Percentiles rank a stretch among this genome's conserved stretches.
Evolutionary conservation across 2,329 filamentous ascomycete species (phyloP).

Genomic region (Colletotrichum chrysophilum): DNA sequence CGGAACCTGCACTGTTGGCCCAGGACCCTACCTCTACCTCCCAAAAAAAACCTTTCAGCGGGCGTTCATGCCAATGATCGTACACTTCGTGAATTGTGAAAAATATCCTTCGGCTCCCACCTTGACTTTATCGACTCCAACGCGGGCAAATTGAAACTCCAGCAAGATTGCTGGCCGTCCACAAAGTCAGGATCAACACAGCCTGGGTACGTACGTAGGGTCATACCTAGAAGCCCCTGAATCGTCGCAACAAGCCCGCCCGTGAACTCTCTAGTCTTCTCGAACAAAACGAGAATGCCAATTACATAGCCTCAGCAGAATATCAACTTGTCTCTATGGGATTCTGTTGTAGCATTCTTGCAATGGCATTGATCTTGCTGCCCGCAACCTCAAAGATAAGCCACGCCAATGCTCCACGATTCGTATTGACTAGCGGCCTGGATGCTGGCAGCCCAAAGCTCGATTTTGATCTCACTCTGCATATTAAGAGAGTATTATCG

Average conservation of each 20-base stretch:
- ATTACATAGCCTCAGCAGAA: constrained; percentile 68
- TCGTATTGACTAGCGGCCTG: constrained; percentile 30
- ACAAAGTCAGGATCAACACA: constrained; percentile 62
- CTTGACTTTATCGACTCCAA: constrained; percentile 55
- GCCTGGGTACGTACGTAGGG: constrained; percentile 62
- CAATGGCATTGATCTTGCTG: constrained; percentile 62
- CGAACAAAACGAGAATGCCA: constrained; percentile 48
- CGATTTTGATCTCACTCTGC: too few species aligned
- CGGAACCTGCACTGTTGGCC: not conserved
- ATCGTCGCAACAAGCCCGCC: constrained; percentile 54
- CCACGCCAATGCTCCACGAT: constrained; percentile 61
- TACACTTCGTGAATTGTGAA: constrained; percentile 65
- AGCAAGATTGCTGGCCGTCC: constrained; percentile 56
- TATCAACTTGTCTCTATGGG: constrained; percentile 67
- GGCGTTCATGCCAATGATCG: constrained; percentile 22
- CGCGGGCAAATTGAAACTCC: constrained; percentile 53
- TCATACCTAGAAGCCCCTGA: constrained; percentile 37
- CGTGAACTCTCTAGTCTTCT: constrained; percentile 55
- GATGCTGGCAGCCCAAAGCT: too few species aligned
- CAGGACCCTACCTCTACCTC: not conserved
- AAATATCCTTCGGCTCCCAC: constrained; percentile 59
- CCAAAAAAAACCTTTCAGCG: not conserved
- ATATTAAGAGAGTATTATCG: too few species aligned
- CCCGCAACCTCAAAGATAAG: constrained; percentile 69
- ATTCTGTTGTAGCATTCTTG: constrained; percentile 63